Evolutionary conservation across 371 early-diverging fungal genomes (phyloP), one percentile per base, ranked within the genome.

Genomic region (Gilbertella persicaria): DNA sequence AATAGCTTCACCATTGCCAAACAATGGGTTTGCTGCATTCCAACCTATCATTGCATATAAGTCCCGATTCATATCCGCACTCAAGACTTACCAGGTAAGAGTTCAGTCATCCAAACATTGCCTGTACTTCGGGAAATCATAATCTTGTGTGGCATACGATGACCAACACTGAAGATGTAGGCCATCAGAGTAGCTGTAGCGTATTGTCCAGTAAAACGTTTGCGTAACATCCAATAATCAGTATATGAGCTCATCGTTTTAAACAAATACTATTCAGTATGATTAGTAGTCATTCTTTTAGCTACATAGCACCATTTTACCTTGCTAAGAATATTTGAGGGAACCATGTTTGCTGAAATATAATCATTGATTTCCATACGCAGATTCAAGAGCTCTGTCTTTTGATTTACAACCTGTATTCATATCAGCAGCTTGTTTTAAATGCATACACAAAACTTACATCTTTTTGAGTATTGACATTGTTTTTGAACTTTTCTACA

Each of bases 181-280:
- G 95, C 86, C 87, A 96, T 86, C 67, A 95, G 94, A 2, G 92
- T 89, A 4, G 87, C 81, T 2, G 92, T 82, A 0, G 95, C 95
- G 66, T 95, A 78, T 62, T 98, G 97, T 12, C 77, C 62, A 6
- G 94, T 93, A 55, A 99, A 95, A 53, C 90, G 92, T 71, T 94
- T 95, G 29, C 97, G 84, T 45, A 94, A 81, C 66, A 87, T 84
- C 95, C 96, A 99, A 48, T 92, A 85, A 53, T 96, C 96, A 17
- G 87, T 79, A 60, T 88, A 90, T 4, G 92, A 84, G 6, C 74
- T 74, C 81, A 95, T 82, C 16, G 79, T 75, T 17, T 56, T 56
- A 23, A 56, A 56, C 14, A 49, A 39, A 25, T 50, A 46, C 47
- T 47, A 38, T 9, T 20, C 23, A 20, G 6, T 36, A 19, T 9